phyloP scores from a whole-genome alignment of 2,329 filamentous ascomycete genomes.

The Colletotrichum somersetense region DNA sequence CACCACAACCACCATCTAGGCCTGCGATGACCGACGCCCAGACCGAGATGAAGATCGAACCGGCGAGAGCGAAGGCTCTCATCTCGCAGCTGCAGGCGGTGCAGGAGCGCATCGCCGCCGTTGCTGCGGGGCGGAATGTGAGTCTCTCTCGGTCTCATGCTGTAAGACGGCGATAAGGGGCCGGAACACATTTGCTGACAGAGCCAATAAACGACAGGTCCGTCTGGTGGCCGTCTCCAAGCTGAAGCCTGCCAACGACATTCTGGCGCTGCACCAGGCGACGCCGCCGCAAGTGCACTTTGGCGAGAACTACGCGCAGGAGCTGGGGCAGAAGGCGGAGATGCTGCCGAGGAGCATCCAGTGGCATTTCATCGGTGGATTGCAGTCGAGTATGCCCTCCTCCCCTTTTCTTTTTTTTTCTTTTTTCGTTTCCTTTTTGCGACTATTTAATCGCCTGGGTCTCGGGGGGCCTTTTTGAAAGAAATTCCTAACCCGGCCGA shows the following conservation, averaged over 20 bases:
- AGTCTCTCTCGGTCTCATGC: slow-evolving; percentile 46
- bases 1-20: not conserved
- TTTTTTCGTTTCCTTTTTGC: not conserved
- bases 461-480: not conserved
- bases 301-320: slow-evolving; percentile 96
- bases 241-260: slow-evolving; percentile 91
- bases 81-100: slow-evolving; percentile 73
- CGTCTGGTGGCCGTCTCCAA: slow-evolving; percentile 96
- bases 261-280: slow-evolving; percentile 80
- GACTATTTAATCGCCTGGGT: not conserved
- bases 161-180: not conserved
- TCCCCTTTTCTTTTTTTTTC: too few species aligned
- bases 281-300: slow-evolving; percentile 74
- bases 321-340: slow-evolving; percentile 86
- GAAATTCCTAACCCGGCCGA: not conserved
- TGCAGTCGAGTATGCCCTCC: slow-evolving; percentile 78
- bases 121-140: slow-evolving; percentile 67
- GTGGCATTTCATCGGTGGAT: slow-evolving; percentile 97
- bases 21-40: slow-evolving; percentile 41
- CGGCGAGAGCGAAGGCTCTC: slow-evolving; percentile 72
- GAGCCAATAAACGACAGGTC: slow-evolving; percentile 62
- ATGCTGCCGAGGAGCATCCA: slow-evolving; percentile 81
- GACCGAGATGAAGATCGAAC: slow-evolving; percentile 71
- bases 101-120: slow-evolving; percentile 67
- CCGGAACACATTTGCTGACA: not conserved